Evolutionary conservation across 805 yeast genomes (phyloP).

Genomic region (Limtongozyma cylindracea): DNA sequence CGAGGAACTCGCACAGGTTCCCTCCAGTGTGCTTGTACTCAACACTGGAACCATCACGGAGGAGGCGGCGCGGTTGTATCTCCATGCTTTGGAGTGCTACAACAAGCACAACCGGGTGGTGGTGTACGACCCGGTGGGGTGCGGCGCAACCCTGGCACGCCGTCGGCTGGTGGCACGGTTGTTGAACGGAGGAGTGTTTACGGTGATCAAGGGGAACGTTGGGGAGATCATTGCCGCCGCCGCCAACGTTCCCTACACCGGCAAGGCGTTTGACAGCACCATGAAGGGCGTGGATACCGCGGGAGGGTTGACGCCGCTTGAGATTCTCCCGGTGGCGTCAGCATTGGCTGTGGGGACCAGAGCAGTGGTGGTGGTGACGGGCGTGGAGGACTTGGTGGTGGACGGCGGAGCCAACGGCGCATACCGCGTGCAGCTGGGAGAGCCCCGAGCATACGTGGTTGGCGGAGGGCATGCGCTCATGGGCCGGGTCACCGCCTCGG

Average conservation of each 20-base stretch:
- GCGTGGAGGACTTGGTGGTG: slow-evolving; percentile 12
- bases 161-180: slow-evolving; percentile 18
- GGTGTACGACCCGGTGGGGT: slow-evolving; percentile 83
- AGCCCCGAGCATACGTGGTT: slow-evolving; percentile 3
- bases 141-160: slow-evolving; percentile 53
- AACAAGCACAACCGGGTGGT: slow-evolving; percentile 31
- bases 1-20: slow-evolving; percentile 25
- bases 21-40: slow-evolving; percentile 29
- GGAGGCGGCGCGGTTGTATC: slow-evolving; percentile 13
- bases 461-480: slow-evolving; percentile 36
- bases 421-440: background rate
- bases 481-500: slow-evolving; percentile 58
- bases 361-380: slow-evolving; percentile 50
- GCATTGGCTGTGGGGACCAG: slow-evolving; percentile 22
- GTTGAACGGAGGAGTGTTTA: slow-evolving; percentile 27
- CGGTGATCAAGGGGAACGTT: slow-evolving; percentile 63
- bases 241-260: too few relatives aligned
- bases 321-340: slow-evolving; percentile 14
- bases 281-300: slow-evolving; percentile 60
- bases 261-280: slow-evolving; percentile 3
- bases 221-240: slow-evolving; percentile 57
- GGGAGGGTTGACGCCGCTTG: slow-evolving; percentile 4
- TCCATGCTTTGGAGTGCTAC: slow-evolving; percentile 30
- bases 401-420: slow-evolving; percentile 1
- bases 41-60: slow-evolving; percentile 55